Evolutionary conservation across 441 rosid species (phyloP).

Genomic region (Pelargonium cotyledonis): DNA sequence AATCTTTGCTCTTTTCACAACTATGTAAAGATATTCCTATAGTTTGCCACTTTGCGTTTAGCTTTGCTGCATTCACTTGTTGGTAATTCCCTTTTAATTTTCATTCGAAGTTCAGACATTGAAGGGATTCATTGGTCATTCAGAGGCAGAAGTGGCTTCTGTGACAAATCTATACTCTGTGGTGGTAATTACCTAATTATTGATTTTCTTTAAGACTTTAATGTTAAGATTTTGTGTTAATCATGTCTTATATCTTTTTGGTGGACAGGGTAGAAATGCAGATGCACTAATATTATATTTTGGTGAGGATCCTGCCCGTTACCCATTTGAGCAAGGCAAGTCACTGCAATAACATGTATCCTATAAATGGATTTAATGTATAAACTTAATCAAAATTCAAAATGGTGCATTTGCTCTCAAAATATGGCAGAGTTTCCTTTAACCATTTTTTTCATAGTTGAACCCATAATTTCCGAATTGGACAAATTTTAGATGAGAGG

Average conservation of each 20-base stretch:
- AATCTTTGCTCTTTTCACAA: background rate
- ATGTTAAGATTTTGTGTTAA: background rate
- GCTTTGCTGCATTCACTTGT: background rate
- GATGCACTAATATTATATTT: constrained; percentile 93
- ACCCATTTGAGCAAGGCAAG: constrained; percentile 98
- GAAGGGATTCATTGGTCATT: constrained; percentile 62
- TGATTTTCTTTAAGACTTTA: constrained; percentile 4
- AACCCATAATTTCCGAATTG: background rate
- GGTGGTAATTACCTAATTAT: constrained; percentile 55
- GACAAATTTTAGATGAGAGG: background rate
- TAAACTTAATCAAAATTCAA: background rate
- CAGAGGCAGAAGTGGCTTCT: constrained; percentile 75
- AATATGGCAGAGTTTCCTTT: background rate
- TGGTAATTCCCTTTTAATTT: background rate
- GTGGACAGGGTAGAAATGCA: constrained; percentile 89
- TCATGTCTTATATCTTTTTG: constrained; percentile 20
- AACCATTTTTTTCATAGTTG: background rate
- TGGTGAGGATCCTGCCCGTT: constrained; percentile 94
- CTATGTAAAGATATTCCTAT: background rate
- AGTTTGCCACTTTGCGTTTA: background rate
- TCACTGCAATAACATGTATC: constrained; percentile 9
- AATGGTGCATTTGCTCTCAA: background rate
- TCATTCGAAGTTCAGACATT: constrained; percentile 44
- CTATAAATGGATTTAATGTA: background rate
- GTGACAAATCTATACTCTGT: constrained; percentile 71